phyloP scores from a whole-genome alignment of 306 rosid species.

The Hippophae tibetana region DNA sequence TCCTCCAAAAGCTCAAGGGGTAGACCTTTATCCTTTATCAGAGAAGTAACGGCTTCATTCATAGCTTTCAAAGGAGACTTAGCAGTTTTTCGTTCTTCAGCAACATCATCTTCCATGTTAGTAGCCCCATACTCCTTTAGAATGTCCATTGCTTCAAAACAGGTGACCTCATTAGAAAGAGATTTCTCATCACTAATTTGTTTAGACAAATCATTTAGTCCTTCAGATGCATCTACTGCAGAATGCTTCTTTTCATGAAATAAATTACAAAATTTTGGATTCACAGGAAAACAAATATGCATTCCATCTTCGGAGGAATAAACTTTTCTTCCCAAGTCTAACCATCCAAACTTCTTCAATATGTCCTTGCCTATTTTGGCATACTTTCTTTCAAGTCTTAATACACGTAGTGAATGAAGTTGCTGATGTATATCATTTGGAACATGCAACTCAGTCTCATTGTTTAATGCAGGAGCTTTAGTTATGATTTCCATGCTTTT shows the following conservation, averaged over 20 bases:
- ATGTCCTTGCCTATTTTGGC: constrained; percentile 81
- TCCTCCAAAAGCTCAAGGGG: constrained; percentile 60
- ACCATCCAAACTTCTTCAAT: constrained; percentile 85
- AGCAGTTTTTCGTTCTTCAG: constrained; percentile 42
- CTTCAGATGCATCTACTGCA: constrained; percentile 27
- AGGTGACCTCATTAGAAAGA: constrained; percentile 28
- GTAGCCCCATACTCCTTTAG: constrained; percentile 52
- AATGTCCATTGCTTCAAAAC: constrained; percentile 44
- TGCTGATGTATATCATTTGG: constrained; percentile 22
- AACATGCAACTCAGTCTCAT: constrained; percentile 19
- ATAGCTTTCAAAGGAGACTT: constrained; percentile 63
- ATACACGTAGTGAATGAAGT: constrained; percentile 37
- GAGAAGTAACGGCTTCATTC: constrained; percentile 53
- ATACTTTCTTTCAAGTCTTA: constrained; percentile 55
- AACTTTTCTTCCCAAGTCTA: constrained; percentile 71
- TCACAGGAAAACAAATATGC: constrained; percentile 66
- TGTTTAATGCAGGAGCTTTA: constrained; percentile 24
- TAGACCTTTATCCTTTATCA: constrained; percentile 52
- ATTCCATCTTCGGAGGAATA: constrained; percentile 47
- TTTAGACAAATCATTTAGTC: constrained; percentile 26
- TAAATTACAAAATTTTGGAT: constrained; percentile 32
- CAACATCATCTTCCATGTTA: constrained; percentile 43
- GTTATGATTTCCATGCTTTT: constrained; percentile 23
- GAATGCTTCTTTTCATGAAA: constrained; percentile 31
- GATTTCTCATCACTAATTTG: constrained; percentile 22